Evolutionary conservation across 768 basidiomycete genomes (phyloP), one percentile per base, ranked within the genome.

Genomic region (Candolleomyces eurysporus): DNA sequence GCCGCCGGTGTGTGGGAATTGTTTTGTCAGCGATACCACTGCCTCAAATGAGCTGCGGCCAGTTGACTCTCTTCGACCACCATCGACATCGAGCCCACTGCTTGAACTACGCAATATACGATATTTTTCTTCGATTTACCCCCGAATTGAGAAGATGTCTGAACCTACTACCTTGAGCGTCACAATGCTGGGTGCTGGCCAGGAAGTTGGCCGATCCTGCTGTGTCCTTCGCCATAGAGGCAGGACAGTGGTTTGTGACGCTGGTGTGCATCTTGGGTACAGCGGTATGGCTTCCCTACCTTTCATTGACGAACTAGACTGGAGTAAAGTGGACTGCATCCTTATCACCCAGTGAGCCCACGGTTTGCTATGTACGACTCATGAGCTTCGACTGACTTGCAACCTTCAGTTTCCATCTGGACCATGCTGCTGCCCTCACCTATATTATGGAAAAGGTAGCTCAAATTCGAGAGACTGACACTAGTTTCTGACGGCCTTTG

Each of bases 241-340:
- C 39, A 88, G 87, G 68, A 98, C 94, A 1, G 89, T 99, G 58
- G 96, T 99, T 9, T 96, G 96, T 72, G 97, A 99, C 77, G 84
- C 96, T 1, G 97, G 97, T 8, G 85, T 98, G 30, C 97, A 99
- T 75, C 97, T 96, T 19, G 97, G 96, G 1, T 89, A 95, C 73
- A 92, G 85, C 51, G 97, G 97, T 43, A 92, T 99, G 81, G 93
- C 96, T 0, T 94, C 94, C 6, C 76, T 99, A 56, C 97, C 97
- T 0, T 98, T 97, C 74, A 91, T 96, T 59, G 97, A 99, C 71
- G 96, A 98, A 70, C 75, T 99, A 59, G 97, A 99, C 72, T 98
- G 97, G 96, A 94, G 92, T 67, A 95, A 91, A 0, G 97, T 99
- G 19, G 97, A 98, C 76, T 96, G 94, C 3, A 84, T 99, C 60